These are phyloP conservation scores for Calonectria henricotiae DNA, from an alignment of 2,329 filamentous ascomycete species.

Conservation along the genomic window DNA sequence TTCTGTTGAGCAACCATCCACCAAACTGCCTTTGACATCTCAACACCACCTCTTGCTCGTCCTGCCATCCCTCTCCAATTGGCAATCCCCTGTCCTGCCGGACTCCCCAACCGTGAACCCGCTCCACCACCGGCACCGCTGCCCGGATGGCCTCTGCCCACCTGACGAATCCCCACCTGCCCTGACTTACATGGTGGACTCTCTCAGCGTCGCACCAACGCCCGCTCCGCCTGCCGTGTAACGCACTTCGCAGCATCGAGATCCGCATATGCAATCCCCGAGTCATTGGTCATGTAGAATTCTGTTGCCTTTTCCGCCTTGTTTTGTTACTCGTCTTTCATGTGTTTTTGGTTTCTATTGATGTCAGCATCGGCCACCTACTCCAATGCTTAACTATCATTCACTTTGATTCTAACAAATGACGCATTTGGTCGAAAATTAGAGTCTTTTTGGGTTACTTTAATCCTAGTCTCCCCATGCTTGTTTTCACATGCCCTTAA, in stretches of 20 bases:
- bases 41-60: slow-evolving; percentile 15
- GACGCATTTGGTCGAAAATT: slow-evolving; percentile 19
- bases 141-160: slow-evolving; percentile 26
- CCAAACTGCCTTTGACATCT: slow-evolving; percentile 16
- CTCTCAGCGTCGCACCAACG: slow-evolving; percentile 35
- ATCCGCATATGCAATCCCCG: slow-evolving; percentile 48
- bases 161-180: slow-evolving; percentile 19
- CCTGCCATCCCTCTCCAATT: neutral
- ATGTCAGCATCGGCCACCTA: slow-evolving; percentile 18
- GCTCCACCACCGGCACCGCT: slow-evolving; percentile 29
- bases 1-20: slow-evolving; percentile 10
- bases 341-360: slow-evolving; percentile 3
- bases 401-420: slow-evolving; percentile 15
- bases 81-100: slow-evolving; percentile 30
- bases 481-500: slow-evolving; percentile 24
- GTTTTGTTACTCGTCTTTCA: slow-evolving; percentile 4
- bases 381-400: slow-evolving; percentile 3
- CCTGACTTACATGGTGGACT: slow-evolving; percentile 14
- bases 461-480: slow-evolving; percentile 23
- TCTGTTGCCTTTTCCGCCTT: neutral
- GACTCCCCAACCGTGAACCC: slow-evolving; percentile 29
- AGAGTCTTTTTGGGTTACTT: slow-evolving; percentile 35
- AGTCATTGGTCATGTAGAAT: slow-evolving; percentile 31
- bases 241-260: slow-evolving; percentile 50
- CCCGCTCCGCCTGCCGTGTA: slow-evolving; percentile 44